Evolutionary conservation across 306 rosid genomes (phyloP).

Genomic region (Prinsepia uniflora): DNA sequence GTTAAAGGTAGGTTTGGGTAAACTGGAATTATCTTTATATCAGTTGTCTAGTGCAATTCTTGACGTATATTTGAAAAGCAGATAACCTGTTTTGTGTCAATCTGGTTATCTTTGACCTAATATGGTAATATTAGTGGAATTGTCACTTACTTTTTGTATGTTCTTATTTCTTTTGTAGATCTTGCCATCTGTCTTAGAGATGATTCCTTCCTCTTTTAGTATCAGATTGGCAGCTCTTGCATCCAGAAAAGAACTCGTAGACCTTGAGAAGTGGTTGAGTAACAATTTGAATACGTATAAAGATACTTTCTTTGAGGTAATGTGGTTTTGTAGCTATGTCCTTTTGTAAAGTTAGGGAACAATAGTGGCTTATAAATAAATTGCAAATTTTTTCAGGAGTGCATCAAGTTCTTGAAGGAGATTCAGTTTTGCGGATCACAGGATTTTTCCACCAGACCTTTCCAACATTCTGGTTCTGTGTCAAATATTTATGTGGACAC

Average conservation of each 20-base stretch:
- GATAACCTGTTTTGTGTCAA: background rate
- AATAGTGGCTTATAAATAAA: constrained; percentile 17
- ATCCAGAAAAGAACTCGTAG: constrained; percentile 68
- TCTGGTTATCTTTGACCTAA: constrained; percentile 3
- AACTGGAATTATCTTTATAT: constrained; percentile 14
- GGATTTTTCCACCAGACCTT: constrained; percentile 59
- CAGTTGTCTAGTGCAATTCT: constrained; percentile 1
- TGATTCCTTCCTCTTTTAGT: constrained; percentile 64
- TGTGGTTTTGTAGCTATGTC: constrained; percentile 6
- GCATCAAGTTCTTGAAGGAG: constrained; percentile 78
- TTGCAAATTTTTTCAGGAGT: constrained; percentile 60
- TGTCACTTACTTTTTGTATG: background rate
- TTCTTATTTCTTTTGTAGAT: constrained; percentile 49
- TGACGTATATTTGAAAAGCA: background rate
- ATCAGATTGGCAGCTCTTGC: constrained; percentile 89
- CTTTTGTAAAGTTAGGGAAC: background rate
- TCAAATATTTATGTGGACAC: constrained; percentile 57
- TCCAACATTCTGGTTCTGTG: constrained; percentile 63
- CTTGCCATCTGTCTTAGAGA: constrained; percentile 57
- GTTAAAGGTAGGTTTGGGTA: constrained; percentile 54
- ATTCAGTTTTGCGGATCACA: constrained; percentile 68
- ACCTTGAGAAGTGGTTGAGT: constrained; percentile 89
- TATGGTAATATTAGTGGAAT: constrained; percentile 3
- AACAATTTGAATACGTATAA: constrained; percentile 53
- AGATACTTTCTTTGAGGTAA: constrained; percentile 86